Percentiles rank a stretch among this genome's conserved stretches.
Conservation (phyloP, 2,329 filamentous ascomycete species). For the Fusarium xylarioides region DNA sequence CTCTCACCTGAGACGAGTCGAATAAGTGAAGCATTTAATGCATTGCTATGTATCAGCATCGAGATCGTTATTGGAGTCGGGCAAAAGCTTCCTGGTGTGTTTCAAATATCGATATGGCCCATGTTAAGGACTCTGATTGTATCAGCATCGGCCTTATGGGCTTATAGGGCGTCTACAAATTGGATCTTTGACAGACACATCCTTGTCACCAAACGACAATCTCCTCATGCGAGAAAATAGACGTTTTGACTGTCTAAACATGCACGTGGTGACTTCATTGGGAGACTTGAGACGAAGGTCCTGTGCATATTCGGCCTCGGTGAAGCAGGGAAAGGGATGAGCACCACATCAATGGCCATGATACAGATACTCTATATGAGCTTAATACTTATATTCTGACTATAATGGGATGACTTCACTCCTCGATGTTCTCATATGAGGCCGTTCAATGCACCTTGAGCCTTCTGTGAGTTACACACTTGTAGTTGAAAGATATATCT, state of each 20-base stretch:
- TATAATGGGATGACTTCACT: not conserved
- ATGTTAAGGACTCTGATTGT: not conserved
- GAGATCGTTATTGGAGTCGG: not conserved
- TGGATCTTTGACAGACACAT: not conserved
- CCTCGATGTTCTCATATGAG: not conserved
- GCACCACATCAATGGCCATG: not conserved
- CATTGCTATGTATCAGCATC: not conserved
- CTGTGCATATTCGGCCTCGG: not conserved
- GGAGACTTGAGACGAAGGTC: not conserved
- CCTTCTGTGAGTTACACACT: not conserved
- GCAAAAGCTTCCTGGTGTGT: not conserved
- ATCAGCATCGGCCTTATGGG: not conserved
- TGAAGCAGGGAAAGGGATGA: not conserved
- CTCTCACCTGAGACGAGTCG: not conserved
- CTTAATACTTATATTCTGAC: not conserved
- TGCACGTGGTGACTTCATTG: not conserved
- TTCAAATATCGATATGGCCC: not conserved
- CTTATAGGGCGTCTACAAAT: not conserved
- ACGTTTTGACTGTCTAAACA: too few relatives aligned
- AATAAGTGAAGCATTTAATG: not conserved
- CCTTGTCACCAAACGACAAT: not conserved
- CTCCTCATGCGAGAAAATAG: not conserved
- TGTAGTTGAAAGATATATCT: not conserved
- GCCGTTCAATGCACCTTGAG: not conserved
- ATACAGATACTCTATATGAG: not conserved